Evolutionary conservation across 305 asterid species (phyloP), one percentile per base, ranked within the genome.

Genomic region (Plantago coronopus): DNA sequence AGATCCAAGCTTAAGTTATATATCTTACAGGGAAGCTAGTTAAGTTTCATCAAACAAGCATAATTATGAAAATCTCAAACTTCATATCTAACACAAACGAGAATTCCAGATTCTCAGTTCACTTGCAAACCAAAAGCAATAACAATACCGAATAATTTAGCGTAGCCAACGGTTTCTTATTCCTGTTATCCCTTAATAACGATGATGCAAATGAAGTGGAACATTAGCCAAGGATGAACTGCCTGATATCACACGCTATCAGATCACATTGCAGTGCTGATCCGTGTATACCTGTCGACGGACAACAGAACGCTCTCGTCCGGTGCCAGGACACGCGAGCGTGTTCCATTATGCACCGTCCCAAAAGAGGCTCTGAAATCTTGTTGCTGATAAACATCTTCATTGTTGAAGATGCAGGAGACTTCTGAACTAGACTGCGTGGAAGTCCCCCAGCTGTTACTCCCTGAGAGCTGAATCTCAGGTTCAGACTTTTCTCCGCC

Each of bases 141-240:
- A 54, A 11, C 43, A 58, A 17, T 25, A 47, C 61, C 40, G 47
- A 69, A 19, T 18, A 58, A 21, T 14, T 22, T 25, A 62, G 57
- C 57, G 20, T 54, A 65, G 57, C 48, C 15, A 19, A 68, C 54
- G 58, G 51, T 42, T n/a, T 42, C 57, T 47, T 51, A 62, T 16
- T 50, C 58, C 58, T 18, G 40, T 23, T 51, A 51, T 14, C 25
- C 58, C 27, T 18, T 25, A 53, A 25, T 53, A 23, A 10, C 9
- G 57, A 51, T 46, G 54, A 65, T 54, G 51, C 53, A 63, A 47
- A 59, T 23, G 42, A 67, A 69, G 63, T 67, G 72, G 76, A 61
- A 67, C 40, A 68, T 34, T 86, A 83, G 95, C 91, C 95, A 86
- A 82, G 95, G 87, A 86, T 83, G 95, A 79, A 46, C 79, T 86